Percentiles rank a stretch among this genome's conserved stretches.
phyloP scores from a whole-genome alignment of 129 eudicot species.

The Lactuca saligna region DNA sequence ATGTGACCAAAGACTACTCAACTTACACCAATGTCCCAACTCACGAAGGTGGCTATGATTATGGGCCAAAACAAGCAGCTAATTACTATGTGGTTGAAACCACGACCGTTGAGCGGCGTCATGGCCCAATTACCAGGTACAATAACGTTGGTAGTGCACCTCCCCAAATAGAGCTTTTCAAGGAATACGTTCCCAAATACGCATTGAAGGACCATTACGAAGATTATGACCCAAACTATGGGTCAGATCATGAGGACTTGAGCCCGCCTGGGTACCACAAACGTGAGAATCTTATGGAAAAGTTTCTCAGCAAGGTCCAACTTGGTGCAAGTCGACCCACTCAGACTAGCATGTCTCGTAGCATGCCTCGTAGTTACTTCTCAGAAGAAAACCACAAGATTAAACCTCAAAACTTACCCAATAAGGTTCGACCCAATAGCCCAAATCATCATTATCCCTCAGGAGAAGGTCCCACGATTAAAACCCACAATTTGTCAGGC shows the following conservation, averaged over 20 bases:
- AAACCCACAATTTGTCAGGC: neutral
- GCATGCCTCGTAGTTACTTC: neutral
- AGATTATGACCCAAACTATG: slow-evolving; percentile 11
- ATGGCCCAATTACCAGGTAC: slow-evolving; percentile 19
- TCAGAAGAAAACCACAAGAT: slow-evolving; percentile 1
- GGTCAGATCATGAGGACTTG: slow-evolving; percentile 18
- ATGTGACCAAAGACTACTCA: slow-evolving; percentile 17
- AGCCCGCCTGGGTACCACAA: slow-evolving; percentile 7
- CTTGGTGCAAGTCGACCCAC: slow-evolving; percentile 7
- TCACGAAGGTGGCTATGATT: slow-evolving; percentile 19
- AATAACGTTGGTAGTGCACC: slow-evolving; percentile 1
- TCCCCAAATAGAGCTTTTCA: neutral
- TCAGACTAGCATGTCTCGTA: neutral
- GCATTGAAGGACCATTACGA: slow-evolving; percentile 6
- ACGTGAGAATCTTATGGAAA: neutral
- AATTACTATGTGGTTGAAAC: slow-evolving; percentile 29
- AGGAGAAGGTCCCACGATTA: neutral
- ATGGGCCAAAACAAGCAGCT: slow-evolving; percentile 11
- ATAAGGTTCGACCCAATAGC: neutral
- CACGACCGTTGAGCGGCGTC: slow-evolving; percentile 29
- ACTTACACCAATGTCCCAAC: slow-evolving; percentile 12
- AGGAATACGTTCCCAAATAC: neutral
- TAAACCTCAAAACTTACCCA: neutral
- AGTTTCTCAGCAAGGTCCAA: slow-evolving; percentile 24
- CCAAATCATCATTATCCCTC: neutral